phyloP scores from a whole-genome alignment of 2,329 filamentous ascomycete species.

The Sordariomycetes sp. region DNA sequence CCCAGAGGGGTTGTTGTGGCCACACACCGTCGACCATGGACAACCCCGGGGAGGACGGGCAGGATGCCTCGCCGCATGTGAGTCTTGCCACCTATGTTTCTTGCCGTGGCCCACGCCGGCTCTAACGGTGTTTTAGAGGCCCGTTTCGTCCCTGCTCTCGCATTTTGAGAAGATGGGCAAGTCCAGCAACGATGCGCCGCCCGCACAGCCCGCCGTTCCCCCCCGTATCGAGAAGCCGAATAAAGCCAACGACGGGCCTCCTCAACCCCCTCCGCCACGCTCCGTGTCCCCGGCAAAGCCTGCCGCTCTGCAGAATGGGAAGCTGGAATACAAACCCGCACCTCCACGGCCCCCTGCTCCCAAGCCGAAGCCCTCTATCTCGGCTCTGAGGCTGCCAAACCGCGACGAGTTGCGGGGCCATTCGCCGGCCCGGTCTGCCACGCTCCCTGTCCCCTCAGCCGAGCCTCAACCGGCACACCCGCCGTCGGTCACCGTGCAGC shows the following conservation, averaged over 20 bases:
- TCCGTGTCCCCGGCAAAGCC: constrained; percentile 28
- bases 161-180: constrained; percentile 71
- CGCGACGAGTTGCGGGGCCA: constrained; percentile 4
- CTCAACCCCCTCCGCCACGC: constrained; percentile 14
- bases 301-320: constrained; percentile 28
- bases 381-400: constrained; percentile 10
- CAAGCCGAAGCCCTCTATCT: constrained; percentile 18
- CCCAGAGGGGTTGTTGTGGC: constrained; percentile 6
- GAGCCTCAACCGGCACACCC: constrained; percentile 29
- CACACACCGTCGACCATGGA: constrained; percentile 3
- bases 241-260: constrained; percentile 27
- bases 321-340: constrained; percentile 22
- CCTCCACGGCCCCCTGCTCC: constrained; percentile 19
- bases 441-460: constrained; percentile 27
- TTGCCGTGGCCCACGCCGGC: background rate
- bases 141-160: constrained; percentile 70
- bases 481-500: constrained; percentile 58
- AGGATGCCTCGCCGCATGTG: constrained; percentile 69
- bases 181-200: constrained; percentile 18
- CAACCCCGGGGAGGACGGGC: constrained; percentile 35
- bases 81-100: constrained; percentile 16
- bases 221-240: constrained; percentile 74
- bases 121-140: constrained; percentile 41
- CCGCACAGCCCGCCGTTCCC: constrained; percentile 36
- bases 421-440: constrained; percentile 27